phyloP scores from a whole-genome alignment of 257 asterid species.

The Forsythia suspensa region DNA sequence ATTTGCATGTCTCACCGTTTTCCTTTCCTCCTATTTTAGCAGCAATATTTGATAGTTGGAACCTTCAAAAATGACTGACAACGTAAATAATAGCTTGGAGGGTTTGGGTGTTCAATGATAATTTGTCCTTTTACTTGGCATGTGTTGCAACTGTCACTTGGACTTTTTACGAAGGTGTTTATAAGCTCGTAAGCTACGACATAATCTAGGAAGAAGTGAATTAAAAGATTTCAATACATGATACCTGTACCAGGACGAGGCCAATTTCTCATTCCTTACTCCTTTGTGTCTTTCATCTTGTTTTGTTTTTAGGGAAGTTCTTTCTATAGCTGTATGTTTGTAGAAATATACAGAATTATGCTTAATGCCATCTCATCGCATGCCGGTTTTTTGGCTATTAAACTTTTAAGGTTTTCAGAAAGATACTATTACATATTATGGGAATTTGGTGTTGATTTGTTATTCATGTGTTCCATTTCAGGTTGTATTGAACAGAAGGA shows the following conservation, averaged over 20 bases:
- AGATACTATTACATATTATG: neutral
- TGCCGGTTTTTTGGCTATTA: neutral
- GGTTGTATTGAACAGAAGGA: slow-evolving; percentile 82
- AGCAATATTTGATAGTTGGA: neutral
- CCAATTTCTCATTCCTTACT: neutral
- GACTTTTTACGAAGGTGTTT: neutral
- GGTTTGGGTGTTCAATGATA: neutral
- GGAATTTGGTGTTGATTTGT: slow-evolving; percentile 10
- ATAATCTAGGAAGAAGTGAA: neutral
- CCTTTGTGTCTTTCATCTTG: neutral
- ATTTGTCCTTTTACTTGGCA: neutral
- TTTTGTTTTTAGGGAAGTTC: neutral
- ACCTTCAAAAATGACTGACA: neutral
- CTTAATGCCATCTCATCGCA: slow-evolving; percentile 2
- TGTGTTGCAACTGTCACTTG: neutral
- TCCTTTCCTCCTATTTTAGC: neutral
- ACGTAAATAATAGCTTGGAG: neutral
- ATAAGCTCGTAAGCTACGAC: neutral
- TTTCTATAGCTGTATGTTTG: slow-evolving; percentile 1
- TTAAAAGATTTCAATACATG: neutral
- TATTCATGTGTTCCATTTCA: slow-evolving; percentile 29
- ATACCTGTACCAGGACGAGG: neutral
- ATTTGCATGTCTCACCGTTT: neutral
- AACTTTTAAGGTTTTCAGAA: neutral
- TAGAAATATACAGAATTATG: slow-evolving; percentile 2